Base-by-base conservation (phyloP, 2,329 filamentous ascomycete species). In the Phoma sp. region DNA sequence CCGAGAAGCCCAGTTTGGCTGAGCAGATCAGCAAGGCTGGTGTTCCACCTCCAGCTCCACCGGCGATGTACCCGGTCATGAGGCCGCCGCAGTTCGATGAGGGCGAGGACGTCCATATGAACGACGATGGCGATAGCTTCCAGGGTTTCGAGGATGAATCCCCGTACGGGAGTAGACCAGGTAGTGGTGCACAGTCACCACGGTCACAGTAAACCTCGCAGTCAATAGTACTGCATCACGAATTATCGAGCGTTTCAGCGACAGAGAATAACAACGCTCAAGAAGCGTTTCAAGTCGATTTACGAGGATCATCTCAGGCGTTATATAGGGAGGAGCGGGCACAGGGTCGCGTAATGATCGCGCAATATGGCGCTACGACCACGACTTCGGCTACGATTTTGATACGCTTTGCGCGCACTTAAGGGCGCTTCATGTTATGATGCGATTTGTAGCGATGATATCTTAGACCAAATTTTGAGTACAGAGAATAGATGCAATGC, bases 1-100 rank as follows among this genome's bases (percentile, higher is more conserved):
- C 74, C 17, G 76, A 78, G 61, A 80, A 81, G 64, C 77, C 78
- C 4, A 69, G 64, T 38, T 55, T 76, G 10, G 69, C 68, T 34
- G 66, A 74, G 48, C 69, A 75, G 48, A 69, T 76, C 42, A 76
- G 73, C 54, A 74, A 42, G 33, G 68, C 65, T 34, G 74, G 74
- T 20, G 75, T 76, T 15, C 74, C 74, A 12, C 71, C 71, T 18
- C 61, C 67, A 14, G 64, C 65, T 10, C 63, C 67, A 14, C 56
- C 65, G 30, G 61, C 53, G 40, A 65, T 59, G 49, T 57, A 56
- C n/a, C 60, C 65, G 12, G 61, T 37, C n/a, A 66, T 67, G 60
- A 61, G 59, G 6, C 62, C 56, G 23, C 57, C 59, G 17, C 61
- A 62, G 33, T 57, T 56, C 30, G 54, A 59, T 17, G 53, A 62